Conservation (phyloP, 129 eudicot genomes). For the Flaveria brownii region DNA sequence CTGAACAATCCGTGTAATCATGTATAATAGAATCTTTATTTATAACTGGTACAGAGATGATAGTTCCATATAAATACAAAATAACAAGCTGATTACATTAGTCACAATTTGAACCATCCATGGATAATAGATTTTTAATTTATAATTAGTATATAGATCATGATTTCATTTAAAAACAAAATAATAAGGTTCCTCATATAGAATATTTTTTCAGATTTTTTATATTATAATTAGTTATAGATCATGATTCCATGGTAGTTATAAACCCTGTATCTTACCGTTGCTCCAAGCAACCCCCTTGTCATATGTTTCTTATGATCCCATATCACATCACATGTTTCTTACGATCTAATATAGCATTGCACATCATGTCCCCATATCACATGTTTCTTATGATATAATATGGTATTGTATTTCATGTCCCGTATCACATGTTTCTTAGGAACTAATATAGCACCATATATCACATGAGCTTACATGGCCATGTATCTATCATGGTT, state of each 20-base stretch:
- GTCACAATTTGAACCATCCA: too few relatives aligned
- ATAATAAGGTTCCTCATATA: neutral
- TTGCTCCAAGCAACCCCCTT: too few relatives aligned
- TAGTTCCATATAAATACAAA: too few relatives aligned
- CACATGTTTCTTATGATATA: neutral
- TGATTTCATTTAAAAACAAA: neutral
- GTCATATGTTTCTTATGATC: neutral
- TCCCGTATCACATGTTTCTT: neutral
- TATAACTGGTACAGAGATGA: neutral
- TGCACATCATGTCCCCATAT: neutral
- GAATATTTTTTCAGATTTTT: neutral
- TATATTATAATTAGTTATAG: too few relatives aligned
- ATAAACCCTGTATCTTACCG: neutral
- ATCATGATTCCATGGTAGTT: too few relatives aligned
- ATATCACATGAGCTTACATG: constrained; percentile 14
- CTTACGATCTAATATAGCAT: neutral
- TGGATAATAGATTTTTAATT: too few relatives aligned
- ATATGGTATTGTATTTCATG: neutral
- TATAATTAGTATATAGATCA: neutral
- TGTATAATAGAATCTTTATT: neutral
- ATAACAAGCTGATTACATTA: too few relatives aligned
- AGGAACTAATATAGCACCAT: neutral
- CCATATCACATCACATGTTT: neutral
- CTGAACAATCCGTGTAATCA: neutral
- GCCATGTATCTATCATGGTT: neutral